These are phyloP conservation scores for Chrysosporium keratinophilum DNA, from an alignment of 2,329 filamentous ascomycete species.

Conservation along the genomic window DNA sequence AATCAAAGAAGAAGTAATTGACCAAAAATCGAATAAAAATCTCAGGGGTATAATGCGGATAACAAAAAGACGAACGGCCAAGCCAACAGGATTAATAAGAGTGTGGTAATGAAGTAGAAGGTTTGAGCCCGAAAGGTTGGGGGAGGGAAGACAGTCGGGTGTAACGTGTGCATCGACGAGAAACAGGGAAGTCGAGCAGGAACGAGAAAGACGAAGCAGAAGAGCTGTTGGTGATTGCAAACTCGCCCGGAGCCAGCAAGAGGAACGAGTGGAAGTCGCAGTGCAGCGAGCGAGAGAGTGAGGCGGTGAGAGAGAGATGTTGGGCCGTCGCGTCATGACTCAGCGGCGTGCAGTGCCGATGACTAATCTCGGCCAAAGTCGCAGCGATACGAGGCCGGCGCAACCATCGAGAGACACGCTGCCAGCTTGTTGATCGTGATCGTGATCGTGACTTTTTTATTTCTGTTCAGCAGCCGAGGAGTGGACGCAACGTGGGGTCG, in stretches of 20 bases:
- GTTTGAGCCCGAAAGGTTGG: background rate
- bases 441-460: background rate
- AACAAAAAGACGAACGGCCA: background rate
- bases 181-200: background rate
- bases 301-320: background rate
- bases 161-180: background rate
- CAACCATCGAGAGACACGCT: background rate
- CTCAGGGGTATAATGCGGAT: slow-evolving; percentile 4
- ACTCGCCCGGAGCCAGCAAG: background rate
- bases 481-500: background rate
- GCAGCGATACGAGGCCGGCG: background rate
- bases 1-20: background rate
- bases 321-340: background rate
- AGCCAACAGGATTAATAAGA: background rate
- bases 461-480: background rate
- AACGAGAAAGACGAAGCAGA: background rate
- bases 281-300: background rate
- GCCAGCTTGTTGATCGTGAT: background rate
- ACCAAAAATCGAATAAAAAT: background rate
- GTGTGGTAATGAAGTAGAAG: background rate
- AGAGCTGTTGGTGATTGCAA: background rate
- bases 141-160: background rate
- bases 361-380: background rate
- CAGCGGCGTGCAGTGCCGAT: background rate
- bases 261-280: slow-evolving; percentile 4